A percentile compares a stretch with the other conserved stretches of the same genome.
phyloP scores from a whole-genome alignment of 768 basidiomycete genomes.

The Mycena pura region DNA sequence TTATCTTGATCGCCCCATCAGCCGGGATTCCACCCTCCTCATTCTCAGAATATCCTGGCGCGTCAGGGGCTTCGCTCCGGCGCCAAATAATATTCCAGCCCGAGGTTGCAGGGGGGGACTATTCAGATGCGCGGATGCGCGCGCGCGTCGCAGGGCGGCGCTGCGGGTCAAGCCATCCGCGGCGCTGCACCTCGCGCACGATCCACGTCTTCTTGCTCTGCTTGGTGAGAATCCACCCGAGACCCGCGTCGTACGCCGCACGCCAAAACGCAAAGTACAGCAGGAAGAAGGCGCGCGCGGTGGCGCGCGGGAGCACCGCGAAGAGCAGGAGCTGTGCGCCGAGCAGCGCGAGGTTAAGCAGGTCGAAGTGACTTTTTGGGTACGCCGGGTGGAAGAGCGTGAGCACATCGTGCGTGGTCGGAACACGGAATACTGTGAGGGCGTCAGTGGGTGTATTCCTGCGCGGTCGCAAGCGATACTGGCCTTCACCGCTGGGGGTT shows the following conservation, averaged over 20 bases:
- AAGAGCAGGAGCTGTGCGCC: slow-evolving; percentile 81
- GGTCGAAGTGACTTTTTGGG: slow-evolving; percentile 88
- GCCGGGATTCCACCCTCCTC: too few species aligned
- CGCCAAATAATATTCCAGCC: too few species aligned
- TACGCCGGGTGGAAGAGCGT: slow-evolving; percentile 85
- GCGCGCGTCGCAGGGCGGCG: slow-evolving; percentile 65
- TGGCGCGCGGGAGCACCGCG: slow-evolving; percentile 61
- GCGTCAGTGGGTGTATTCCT: too few species aligned
- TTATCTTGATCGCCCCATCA: too few species aligned
- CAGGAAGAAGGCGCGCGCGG: slow-evolving; percentile 75
- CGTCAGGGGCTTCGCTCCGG: too few species aligned
- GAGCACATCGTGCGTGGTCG: slow-evolving; percentile 89
- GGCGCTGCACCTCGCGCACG: slow-evolving; percentile 74
- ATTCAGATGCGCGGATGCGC: too few species aligned
- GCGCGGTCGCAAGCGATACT: slow-evolving; percentile 26
- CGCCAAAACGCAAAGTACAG: slow-evolving; percentile 95
- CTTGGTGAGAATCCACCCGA: slow-evolving; percentile 92
- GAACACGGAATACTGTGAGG: slow-evolving; percentile 84
- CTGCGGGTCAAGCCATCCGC: slow-evolving; percentile 88
- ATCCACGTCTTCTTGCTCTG: slow-evolving; percentile 98
- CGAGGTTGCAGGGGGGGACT: too few species aligned
- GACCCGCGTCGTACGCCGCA: slow-evolving; percentile 87
- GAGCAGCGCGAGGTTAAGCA: slow-evolving; percentile 83
- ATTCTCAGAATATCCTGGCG: too few species aligned
- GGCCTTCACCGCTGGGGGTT: slow-evolving; percentile 82